Evolutionary conservation across 1,139 yeast species (phyloP).

Genomic region (Hyphopichia wangnamkhiaoensis): DNA sequence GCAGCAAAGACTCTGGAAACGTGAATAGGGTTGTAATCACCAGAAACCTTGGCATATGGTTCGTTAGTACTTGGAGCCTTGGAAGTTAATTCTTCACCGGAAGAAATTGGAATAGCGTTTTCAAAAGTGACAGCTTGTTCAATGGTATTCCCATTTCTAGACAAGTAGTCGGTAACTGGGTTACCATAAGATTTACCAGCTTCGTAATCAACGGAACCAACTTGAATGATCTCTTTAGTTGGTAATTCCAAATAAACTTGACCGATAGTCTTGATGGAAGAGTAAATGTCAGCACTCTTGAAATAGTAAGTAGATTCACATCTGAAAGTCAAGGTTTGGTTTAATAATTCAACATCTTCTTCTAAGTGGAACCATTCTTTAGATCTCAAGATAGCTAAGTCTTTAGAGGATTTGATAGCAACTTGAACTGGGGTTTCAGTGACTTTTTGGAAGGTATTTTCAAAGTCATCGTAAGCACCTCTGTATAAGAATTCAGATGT

Average conservation of each 20-base stretch:
- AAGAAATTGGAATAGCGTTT: conserved; percentile 83
- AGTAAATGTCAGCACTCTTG: conserved; percentile 73
- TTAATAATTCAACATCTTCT: conserved; percentile 66
- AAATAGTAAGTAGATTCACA: conserved; percentile 81
- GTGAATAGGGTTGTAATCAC: conserved; percentile 98
- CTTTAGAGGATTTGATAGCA: conserved; percentile 72
- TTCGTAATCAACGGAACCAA: conserved; percentile 85
- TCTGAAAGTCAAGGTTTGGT: conserved; percentile 85
- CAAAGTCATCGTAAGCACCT: conserved; percentile 84
- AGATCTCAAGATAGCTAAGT: conserved; percentile 88
- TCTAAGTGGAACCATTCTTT: conserved; percentile 97
- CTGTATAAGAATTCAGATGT: conserved; percentile 95
- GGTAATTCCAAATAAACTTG: conserved; percentile 86
- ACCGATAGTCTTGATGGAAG: conserved; percentile 84
- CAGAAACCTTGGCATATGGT: conserved; percentile 95
- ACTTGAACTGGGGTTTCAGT: conserved; percentile 88
- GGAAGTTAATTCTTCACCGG: conserved; percentile 70
- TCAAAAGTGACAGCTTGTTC: conserved; percentile 94
- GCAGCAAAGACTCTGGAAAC: conserved; percentile 93
- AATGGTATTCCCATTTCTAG: conserved; percentile 88
- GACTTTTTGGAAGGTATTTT: conserved; percentile 88
- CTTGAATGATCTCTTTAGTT: conserved; percentile 84
- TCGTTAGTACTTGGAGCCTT: conserved; percentile 88
- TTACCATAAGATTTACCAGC: conserved; percentile 95
- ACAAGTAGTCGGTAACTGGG: conserved; percentile 92